A percentile compares a stretch with the other conserved stretches of the same genome.
Evolutionary conservation across 2,329 filamentous ascomycete genomes (phyloP).

Genomic region (Trichocomaceae sp.): DNA sequence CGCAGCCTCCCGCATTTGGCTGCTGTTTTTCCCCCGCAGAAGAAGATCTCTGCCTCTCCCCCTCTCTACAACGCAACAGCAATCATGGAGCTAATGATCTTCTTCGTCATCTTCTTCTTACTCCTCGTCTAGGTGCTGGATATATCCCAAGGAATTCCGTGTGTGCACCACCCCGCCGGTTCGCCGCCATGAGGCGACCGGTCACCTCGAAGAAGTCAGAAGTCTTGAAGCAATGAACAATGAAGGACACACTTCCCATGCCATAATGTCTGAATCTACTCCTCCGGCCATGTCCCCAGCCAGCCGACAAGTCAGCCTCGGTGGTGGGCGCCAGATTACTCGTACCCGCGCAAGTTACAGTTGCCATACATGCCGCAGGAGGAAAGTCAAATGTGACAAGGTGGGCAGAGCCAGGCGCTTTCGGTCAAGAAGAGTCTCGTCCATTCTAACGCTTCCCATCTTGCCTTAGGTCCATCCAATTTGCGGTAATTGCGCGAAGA

Average conservation of each 20-base stretch:
- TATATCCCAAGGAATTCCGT: too few species aligned
- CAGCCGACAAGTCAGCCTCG: neutral
- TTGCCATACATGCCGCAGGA: conserved; percentile 41
- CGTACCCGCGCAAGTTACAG: conserved; percentile 43
- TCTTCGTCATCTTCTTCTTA: neutral
- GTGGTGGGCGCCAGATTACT: conserved; percentile 38
- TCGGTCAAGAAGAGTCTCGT: too few species aligned
- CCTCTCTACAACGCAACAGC: neutral
- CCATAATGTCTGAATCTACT: conserved; percentile 1
- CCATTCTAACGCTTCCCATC: neutral
- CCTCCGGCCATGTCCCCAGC: neutral
- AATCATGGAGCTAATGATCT: neutral
- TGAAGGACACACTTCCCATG: neutral
- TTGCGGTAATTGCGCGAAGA: conserved; percentile 42
- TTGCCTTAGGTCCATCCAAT: conserved; percentile 35
- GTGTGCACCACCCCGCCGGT: neutral
- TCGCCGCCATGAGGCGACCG: neutral
- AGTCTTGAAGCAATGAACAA: neutral
- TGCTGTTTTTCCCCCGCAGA: neutral
- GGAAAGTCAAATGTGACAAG: conserved; percentile 45
- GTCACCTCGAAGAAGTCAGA: neutral
- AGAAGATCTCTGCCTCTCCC: neutral
- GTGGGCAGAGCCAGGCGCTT: conserved; percentile 22
- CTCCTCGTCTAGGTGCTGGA: neutral
- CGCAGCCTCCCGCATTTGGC: conserved; percentile 1